These are phyloP conservation scores for Candida rishiriensis DNA, from an alignment of 805 yeast genomes.

Conservation along the genomic window DNA sequence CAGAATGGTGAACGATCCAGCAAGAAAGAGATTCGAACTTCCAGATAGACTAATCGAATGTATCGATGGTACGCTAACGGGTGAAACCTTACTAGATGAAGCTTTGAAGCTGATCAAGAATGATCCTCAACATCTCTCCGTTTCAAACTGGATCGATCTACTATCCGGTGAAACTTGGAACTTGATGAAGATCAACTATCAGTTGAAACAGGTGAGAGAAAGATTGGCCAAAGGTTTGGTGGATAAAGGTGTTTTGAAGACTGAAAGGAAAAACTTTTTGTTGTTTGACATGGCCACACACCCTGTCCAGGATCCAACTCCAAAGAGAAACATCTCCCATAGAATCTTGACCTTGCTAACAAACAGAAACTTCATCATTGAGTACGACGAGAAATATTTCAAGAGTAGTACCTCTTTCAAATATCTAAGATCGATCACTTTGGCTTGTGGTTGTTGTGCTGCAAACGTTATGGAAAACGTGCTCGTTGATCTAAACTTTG, in stretches of 20 bases:
- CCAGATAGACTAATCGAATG: constrained; percentile 87
- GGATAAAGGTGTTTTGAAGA: constrained; percentile 92
- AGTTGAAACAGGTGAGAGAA: constrained; percentile 95
- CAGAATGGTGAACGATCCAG: constrained; percentile 86
- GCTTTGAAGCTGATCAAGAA: constrained; percentile 84
- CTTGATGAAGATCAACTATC: constrained; percentile 87
- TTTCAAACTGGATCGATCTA: constrained; percentile 89
- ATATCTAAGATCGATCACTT: constrained; percentile 70
- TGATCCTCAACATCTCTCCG: constrained; percentile 73
- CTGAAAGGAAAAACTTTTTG: constrained; percentile 91
- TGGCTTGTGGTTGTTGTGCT: constrained; percentile 88
- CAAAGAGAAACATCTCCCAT: constrained; percentile 75
- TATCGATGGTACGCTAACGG: constrained; percentile 80
- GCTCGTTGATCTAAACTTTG: constrained; percentile 69
- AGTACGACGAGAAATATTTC: constrained; percentile 56
- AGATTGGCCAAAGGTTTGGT: constrained; percentile 94
- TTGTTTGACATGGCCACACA: constrained; percentile 98
- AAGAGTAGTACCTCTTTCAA: constrained; percentile 65
- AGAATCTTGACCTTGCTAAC: constrained; percentile 69
- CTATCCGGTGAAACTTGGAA: constrained; percentile 98
- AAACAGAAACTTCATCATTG: constrained; percentile 60
- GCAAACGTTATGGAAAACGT: constrained; percentile 96
- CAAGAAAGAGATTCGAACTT: constrained; percentile 82
- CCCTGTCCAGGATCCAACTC: constrained; percentile 81
- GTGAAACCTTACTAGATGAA: constrained; percentile 93